Evolutionary conservation across 2,329 filamentous ascomycete species (phyloP).

Genomic region (Plectosphaerella plurivora): DNA sequence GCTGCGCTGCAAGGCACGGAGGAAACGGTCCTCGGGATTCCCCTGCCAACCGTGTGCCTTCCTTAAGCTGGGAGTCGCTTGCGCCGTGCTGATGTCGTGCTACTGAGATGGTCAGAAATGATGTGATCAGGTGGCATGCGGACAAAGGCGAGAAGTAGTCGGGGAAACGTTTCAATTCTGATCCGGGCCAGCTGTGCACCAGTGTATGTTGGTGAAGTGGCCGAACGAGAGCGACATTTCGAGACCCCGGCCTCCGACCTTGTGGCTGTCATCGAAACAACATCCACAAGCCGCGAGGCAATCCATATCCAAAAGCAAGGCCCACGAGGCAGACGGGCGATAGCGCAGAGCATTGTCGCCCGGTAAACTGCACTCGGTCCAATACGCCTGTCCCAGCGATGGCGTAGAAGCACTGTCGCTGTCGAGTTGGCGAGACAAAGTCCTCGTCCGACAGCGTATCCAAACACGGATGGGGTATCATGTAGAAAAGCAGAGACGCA

Average conservation of each 20-base stretch:
- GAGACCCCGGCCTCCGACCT: not conserved
- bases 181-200: not conserved
- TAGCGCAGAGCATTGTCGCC: constrained; percentile 53
- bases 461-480: constrained; percentile 53
- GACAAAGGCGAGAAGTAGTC: too few species aligned
- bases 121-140: too few species aligned
- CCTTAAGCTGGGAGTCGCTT: too few species aligned
- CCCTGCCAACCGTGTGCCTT: too few species aligned
- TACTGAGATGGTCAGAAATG: too few species aligned
- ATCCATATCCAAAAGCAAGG: constrained; percentile 5
- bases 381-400: constrained; percentile 43
- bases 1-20: too few species aligned
- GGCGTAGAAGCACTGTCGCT: constrained; percentile 42
- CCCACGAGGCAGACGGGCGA: constrained; percentile 22
- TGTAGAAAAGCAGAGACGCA: constrained; percentile 27
- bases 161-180: not conserved
- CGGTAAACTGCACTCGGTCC: constrained; percentile 32
- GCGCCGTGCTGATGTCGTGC: too few species aligned
- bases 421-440: constrained; percentile 22
- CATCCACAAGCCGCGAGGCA: not conserved
- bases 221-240: not conserved
- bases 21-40: too few species aligned
- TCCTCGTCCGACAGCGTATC: constrained; percentile 39
- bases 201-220: not conserved
- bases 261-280: not conserved